Percentiles rank a stretch among this genome's conserved stretches.
Evolutionary conservation across 2,329 filamentous ascomycete species (phyloP).

Genomic region (Stachybotrys chlorohalonatus): DNA sequence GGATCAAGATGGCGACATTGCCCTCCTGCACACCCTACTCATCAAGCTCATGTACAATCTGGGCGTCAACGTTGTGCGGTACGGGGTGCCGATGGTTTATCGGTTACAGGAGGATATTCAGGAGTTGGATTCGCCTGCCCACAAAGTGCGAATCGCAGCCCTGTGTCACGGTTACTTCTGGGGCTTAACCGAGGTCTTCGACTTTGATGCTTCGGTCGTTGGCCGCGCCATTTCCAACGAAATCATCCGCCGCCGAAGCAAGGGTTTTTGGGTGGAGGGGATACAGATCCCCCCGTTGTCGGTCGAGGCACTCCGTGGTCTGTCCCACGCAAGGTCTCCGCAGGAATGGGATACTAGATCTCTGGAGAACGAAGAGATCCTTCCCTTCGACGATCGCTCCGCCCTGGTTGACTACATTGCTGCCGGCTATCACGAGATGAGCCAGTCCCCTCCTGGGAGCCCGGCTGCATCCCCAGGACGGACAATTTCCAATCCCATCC

Average conservation of each 20-base stretch:
- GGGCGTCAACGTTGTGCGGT: constrained; percentile 72
- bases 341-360: constrained; percentile 39
- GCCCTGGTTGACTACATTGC: constrained; percentile 68
- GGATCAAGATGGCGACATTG: constrained; percentile 63
- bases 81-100: constrained; percentile 81
- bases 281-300: constrained; percentile 61
- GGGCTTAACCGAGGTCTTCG: constrained; percentile 67
- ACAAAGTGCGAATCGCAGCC: constrained; percentile 73
- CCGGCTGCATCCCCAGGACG: constrained; percentile 62
- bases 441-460: constrained; percentile 57
- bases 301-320: constrained; percentile 51
- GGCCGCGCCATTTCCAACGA: constrained; percentile 68
- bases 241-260: constrained; percentile 62
- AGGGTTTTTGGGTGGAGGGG: constrained; percentile 70
- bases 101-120: constrained; percentile 78
- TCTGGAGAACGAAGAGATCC: constrained; percentile 54
- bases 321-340: constrained; percentile 34
- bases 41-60: constrained; percentile 65
- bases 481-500: constrained; percentile 51
- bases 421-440: constrained; percentile 55
- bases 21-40: constrained; percentile 69
- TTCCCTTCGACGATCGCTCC: constrained; percentile 66
- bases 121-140: constrained; percentile 52
- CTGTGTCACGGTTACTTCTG: constrained; percentile 87
- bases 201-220: constrained; percentile 60